A percentile compares a stretch with the other conserved stretches of the same genome.
These are phyloP conservation scores for Zoysia pacifica DNA, from an alignment of 176 grass and related monocot species.

Conservation along the genomic window DNA sequence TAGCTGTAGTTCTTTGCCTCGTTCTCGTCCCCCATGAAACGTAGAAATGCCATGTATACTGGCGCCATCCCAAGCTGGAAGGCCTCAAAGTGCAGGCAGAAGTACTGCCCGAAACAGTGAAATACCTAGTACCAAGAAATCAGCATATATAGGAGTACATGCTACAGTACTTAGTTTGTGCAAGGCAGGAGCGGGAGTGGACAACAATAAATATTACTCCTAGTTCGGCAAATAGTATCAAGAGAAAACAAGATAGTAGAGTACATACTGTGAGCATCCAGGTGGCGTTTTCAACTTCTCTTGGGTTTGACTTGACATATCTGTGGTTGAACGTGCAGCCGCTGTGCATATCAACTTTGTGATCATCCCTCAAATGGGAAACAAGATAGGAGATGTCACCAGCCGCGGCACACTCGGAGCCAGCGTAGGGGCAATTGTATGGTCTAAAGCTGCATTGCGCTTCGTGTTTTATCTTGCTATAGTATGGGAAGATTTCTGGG, in stretches of 20 bases:
- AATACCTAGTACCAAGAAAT: conserved; percentile 56
- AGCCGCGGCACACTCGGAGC: conserved; percentile 64
- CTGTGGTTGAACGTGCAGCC: conserved; percentile 96
- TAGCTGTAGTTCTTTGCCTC: conserved; percentile 86
- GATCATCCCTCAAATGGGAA: conserved; percentile 77
- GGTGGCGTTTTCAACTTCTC: conserved; percentile 83
- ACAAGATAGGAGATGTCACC: conserved; percentile 84
- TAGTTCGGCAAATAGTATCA: not conserved
- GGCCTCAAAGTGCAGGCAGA: conserved; percentile 90
- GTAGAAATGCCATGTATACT: conserved; percentile 86
- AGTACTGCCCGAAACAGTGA: conserved; percentile 88
- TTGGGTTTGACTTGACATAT: conserved; percentile 79
- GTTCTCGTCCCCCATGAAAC: conserved; percentile 92
- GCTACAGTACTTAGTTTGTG: not conserved
- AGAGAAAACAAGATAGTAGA: conserved; percentile 22
- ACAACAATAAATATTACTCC: too few relatives aligned
- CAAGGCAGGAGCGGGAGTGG: too few relatives aligned
- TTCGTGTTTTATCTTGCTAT: conserved; percentile 93
- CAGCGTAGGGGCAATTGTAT: conserved; percentile 82
- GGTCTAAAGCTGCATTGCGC: conserved; percentile 68
- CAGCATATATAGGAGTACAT: not conserved
- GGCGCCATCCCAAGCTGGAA: conserved; percentile 89
- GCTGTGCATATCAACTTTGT: conserved; percentile 88
- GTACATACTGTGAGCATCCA: conserved; percentile 80
- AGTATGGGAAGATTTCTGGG: conserved; percentile 82